Evolutionary conservation across 352 stramenopile species (phyloP), one percentile per base, ranked within the genome.

Genomic region (Phytophthora sp.): DNA sequence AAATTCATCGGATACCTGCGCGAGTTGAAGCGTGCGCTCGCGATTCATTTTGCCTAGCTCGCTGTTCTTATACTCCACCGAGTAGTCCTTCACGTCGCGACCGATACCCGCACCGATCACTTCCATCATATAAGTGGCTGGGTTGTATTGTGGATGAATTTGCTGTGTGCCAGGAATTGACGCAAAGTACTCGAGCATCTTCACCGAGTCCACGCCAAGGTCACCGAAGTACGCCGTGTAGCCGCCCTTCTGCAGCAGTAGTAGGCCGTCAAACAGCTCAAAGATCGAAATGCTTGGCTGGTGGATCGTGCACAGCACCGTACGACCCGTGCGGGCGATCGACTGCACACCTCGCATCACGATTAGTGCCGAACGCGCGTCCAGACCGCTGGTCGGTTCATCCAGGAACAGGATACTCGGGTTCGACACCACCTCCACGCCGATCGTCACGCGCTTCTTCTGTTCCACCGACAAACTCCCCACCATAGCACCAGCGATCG

Each of bases 391-490:
- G 0, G 89, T 97, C 1, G 91, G 90, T 65, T 97, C 95, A 59
- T 97, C 92, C 18, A 98, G 55, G 61, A 99, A 96, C 44, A 99
- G 53, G 37, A 98, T 76, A 56, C 91, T 91, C 24, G 94, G 94
- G 66, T 97, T 97, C 7, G 86, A 66, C 8, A 96, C 92, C 13
- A 98, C 74, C 68, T 98, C 89, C 4, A 95, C 77, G 37, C 79
- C 94, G 54, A 98, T 97, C 13, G 90, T 92, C 27, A 97, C 67
- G 20, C 91, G 74, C 73, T 98, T 98, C 64, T 90, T 87, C 64
- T 98, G 88, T 61, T 97, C 92, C 37, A 96, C 82, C 12, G 79
- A 94, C 17, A 54, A 32, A 21, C 74, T 73, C 11, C 45, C 39
- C 23, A 84, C 62, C 34, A 92, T 59, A 21, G 89, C 73, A 15